These are phyloP conservation scores for Eucalyptus curtisii DNA, from an alignment of 345 rosid species.

Conservation along the genomic window DNA sequence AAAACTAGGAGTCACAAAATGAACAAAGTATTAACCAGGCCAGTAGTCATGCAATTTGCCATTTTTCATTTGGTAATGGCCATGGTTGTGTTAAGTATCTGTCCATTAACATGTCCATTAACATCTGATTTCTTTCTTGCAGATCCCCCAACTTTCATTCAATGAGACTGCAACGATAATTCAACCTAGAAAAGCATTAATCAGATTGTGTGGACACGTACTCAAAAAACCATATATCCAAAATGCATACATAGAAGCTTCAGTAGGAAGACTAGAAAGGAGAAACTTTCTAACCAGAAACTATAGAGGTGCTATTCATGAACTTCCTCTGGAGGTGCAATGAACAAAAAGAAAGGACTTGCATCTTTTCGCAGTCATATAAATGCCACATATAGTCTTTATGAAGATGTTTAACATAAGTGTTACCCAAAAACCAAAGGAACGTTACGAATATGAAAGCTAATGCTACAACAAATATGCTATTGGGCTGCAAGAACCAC, in stretches of 20 bases:
- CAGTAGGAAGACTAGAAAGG: background rate
- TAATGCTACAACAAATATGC: background rate
- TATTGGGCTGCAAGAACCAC: background rate
- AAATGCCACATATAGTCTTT: background rate
- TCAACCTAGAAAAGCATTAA: background rate
- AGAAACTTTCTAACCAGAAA: background rate
- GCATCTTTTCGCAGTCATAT: background rate
- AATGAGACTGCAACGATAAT: background rate
- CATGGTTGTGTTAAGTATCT: background rate
- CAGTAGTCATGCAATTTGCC: background rate
- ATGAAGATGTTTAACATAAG: background rate
- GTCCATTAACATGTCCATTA: background rate
- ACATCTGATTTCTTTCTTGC: background rate
- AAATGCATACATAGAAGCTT: background rate
- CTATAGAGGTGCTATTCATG: background rate
- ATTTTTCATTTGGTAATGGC: background rate
- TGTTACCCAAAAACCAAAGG: background rate
- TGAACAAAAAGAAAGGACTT: background rate
- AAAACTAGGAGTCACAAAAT: background rate
- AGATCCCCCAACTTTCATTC: background rate
- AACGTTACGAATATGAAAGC: background rate
- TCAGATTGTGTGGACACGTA: background rate
- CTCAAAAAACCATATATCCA: background rate
- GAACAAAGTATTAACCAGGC: background rate
- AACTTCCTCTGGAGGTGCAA: background rate